A percentile compares a stretch with the other conserved stretches of the same genome.
Evolutionary conservation across 495 filamentous ascomycete genomes (phyloP).

Genomic region (Letharia lupina): DNA sequence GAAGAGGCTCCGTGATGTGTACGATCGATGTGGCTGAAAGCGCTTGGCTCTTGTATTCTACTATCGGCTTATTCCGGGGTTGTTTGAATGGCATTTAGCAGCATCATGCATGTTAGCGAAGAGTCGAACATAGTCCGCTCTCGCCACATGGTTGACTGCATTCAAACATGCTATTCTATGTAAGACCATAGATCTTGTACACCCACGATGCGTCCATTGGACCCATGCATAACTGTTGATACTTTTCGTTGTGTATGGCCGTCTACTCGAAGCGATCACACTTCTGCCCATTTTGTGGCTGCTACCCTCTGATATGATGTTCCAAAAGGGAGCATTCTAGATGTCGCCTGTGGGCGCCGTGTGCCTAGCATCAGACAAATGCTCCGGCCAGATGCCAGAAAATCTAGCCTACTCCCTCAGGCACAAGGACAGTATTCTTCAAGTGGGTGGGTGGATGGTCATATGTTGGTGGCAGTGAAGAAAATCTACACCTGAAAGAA

Average conservation of each 20-base stretch:
- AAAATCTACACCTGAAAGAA: too few species aligned
- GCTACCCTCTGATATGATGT: too few species aligned
- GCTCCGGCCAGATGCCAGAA: too few species aligned
- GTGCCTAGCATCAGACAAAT: too few species aligned
- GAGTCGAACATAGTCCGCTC: neutral
- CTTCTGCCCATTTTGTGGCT: too few species aligned
- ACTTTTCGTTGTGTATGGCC: neutral
- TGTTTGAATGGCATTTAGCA: neutral
- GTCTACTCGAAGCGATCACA: neutral
- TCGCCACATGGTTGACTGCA: neutral
- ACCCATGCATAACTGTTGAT: neutral
- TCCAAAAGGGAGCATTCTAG: too few species aligned
- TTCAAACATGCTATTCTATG: neutral
- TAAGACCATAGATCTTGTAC: too few species aligned
- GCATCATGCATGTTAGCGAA: neutral
- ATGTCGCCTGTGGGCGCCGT: too few species aligned
- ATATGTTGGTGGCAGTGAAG: too few species aligned
- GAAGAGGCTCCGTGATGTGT: neutral
- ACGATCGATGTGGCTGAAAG: neutral
- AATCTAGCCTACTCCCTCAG: too few species aligned
- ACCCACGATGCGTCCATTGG: neutral
- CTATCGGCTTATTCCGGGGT: neutral
- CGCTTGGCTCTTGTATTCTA: neutral
- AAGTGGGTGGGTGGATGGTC: too few species aligned
- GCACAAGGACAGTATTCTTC: too few species aligned